Conservation (phyloP, 1,284 basidiomycete species). For the Ceratobasidium sp. region DNA sequence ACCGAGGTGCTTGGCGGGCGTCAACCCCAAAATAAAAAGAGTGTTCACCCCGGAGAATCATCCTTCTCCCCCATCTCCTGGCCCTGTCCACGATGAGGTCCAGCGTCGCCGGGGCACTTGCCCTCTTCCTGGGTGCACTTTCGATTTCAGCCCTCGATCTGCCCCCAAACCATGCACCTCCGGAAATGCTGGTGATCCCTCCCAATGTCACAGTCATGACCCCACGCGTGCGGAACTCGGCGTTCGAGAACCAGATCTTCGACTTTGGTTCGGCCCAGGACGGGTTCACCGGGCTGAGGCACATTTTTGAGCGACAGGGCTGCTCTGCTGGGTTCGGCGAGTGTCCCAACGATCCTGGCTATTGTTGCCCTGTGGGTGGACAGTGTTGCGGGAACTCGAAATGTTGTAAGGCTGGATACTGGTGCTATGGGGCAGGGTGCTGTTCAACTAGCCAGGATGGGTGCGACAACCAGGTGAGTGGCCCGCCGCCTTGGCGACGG, state of each 20-base stretch:
- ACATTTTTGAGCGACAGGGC: not conserved
- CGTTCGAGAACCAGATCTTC: conserved; percentile 11
- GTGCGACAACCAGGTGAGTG: conserved; percentile 18
- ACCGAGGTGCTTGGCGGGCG: not conserved
- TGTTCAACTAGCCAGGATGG: conserved; percentile 3
- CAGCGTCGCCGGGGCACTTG: not conserved
- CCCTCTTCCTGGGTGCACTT: not conserved
- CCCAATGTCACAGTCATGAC: conserved; percentile 25
- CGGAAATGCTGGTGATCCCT: conserved; percentile 15
- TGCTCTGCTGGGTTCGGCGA: conserved; percentile 8
- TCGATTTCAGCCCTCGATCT: conserved; percentile 13
- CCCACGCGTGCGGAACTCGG: not conserved
- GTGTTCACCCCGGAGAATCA: not conserved
- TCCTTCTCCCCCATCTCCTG: not conserved
- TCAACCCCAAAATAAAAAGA: not conserved
- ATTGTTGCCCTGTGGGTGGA: conserved; percentile 20
- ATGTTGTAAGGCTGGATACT: conserved; percentile 4
- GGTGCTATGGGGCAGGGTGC: conserved; percentile 8
- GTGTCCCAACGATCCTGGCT: conserved; percentile 18
- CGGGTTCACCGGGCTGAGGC: conserved; percentile 29
- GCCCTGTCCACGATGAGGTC: conserved; percentile 7
- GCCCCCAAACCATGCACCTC: conserved; percentile 2
- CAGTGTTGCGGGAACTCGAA: too few relatives aligned
- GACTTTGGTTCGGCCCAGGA: conserved; percentile 21
- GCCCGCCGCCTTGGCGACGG: not conserved